phyloP scores from a whole-genome alignment of 2,329 filamentous ascomycete genomes.

The Albophoma yamanashiensis region DNA sequence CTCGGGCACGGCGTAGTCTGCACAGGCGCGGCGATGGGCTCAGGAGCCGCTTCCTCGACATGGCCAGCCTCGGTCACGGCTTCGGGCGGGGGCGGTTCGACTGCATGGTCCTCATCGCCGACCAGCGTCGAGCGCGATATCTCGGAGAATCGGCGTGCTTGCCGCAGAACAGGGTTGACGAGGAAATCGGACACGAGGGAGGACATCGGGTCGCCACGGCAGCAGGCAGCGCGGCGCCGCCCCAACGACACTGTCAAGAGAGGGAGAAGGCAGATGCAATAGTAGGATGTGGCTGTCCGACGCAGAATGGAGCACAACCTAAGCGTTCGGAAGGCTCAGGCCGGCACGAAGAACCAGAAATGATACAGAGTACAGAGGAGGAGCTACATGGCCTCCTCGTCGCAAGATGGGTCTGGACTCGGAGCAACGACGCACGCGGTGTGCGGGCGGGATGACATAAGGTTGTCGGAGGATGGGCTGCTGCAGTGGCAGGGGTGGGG shows the following conservation, averaged over 20 bases:
- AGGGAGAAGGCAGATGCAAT: neutral
- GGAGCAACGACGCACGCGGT: neutral
- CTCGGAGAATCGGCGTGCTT: conserved; percentile 53
- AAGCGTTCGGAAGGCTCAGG: neutral
- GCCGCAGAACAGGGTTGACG: conserved; percentile 55
- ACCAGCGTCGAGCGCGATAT: conserved; percentile 29
- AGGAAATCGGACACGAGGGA: conserved; percentile 54
- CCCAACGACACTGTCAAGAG: neutral
- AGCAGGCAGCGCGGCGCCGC: conserved; percentile 1
- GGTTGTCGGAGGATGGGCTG: neutral
- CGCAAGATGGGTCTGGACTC: neutral
- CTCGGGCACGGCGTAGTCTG: conserved; percentile 14
- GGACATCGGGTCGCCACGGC: conserved; percentile 35
- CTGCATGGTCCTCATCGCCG: conserved; percentile 20
- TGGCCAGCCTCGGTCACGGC: conserved; percentile 16
- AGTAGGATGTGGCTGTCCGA: neutral
- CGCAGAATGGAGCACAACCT: neutral
- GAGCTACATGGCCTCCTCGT: neutral
- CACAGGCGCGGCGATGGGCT: conserved; percentile 7
- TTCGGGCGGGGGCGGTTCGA: conserved; percentile 7
- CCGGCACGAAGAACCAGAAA: neutral
- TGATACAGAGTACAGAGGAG: neutral
- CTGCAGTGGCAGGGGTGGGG: neutral
- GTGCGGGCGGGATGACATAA: neutral
- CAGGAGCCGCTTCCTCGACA: conserved; percentile 5